These are phyloP conservation scores for Fusarium napiforme DNA, from an alignment of 2,329 filamentous ascomycete species.

Conservation along the genomic window DNA sequence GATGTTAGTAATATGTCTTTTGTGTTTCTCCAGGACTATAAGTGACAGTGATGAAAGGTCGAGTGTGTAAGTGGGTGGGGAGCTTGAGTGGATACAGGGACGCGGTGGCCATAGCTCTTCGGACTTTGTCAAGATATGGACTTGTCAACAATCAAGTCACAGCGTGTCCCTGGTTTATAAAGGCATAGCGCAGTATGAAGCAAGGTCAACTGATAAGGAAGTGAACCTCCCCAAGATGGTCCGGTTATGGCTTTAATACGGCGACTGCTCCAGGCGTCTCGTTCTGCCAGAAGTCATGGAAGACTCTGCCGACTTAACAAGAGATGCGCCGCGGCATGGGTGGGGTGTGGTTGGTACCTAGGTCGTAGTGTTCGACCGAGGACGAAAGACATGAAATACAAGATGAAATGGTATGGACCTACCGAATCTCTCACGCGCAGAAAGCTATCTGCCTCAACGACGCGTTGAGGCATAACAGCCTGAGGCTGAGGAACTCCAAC, in stretches of 20 bases:
- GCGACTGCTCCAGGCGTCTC: background rate
- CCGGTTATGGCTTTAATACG: too few relatives aligned
- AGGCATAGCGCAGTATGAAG: background rate
- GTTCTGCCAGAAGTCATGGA: background rate
- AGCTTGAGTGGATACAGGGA: conserved; percentile 25
- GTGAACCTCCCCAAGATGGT: background rate
- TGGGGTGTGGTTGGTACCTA: background rate
- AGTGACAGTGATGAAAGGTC: background rate
- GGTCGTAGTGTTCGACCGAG: background rate
- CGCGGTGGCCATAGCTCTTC: conserved; percentile 37
- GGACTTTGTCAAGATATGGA: conserved; percentile 1
- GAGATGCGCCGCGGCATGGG: background rate
- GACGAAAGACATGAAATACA: background rate
- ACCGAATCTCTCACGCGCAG: conserved; percentile 84
- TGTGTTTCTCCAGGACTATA: background rate
- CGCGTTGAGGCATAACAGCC: conserved; percentile 45
- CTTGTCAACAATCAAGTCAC: conserved; percentile 23
- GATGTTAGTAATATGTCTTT: conserved; percentile 50
- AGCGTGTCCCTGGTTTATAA: conserved; percentile 23
- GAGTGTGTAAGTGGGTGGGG: conserved; percentile 19
- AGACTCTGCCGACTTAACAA: background rate
- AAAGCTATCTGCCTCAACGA: conserved; percentile 79
- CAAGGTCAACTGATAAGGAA: background rate
- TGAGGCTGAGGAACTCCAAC: conserved; percentile 34
- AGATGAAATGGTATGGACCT: conserved; percentile 55